Evolutionary conservation across 2,329 filamentous ascomycete species (phyloP).

Genomic region (Pyricularia pennisetigena): DNA sequence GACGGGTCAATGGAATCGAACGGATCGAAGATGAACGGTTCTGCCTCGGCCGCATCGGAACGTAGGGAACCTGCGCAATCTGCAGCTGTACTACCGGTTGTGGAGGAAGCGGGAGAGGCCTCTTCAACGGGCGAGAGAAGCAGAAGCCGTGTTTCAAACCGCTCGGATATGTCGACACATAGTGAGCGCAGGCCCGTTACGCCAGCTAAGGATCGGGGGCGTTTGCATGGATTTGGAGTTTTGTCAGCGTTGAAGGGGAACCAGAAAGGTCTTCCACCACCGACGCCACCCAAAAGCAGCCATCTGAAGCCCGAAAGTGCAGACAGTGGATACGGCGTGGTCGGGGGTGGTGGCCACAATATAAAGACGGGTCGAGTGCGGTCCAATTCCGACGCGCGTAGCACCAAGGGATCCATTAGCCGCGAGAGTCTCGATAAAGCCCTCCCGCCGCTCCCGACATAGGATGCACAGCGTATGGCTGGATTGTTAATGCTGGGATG

Average conservation of each 20-base stretch:
- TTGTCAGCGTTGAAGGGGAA: slow-evolving; percentile 19
- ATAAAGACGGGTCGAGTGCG: slow-evolving; percentile 14
- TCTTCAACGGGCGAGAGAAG: slow-evolving; percentile 54
- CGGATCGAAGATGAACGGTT: slow-evolving; percentile 1
- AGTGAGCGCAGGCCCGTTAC: slow-evolving; percentile 26
- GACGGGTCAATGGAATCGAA: slow-evolving; percentile 8
- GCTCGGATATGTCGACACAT: slow-evolving; percentile 20
- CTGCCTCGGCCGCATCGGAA: slow-evolving; percentile 18
- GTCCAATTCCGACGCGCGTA: slow-evolving; percentile 8
- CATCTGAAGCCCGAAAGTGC: slow-evolving; percentile 33
- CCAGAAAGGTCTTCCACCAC: slow-evolving; percentile 22
- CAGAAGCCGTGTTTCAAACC: slow-evolving; percentile 25
- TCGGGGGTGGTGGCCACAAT: slow-evolving; percentile 5
- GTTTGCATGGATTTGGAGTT: slow-evolving; percentile 19
- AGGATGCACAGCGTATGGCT: neutral
- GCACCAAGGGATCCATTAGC: slow-evolving; percentile 30
- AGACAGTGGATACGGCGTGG: slow-evolving; percentile 35
- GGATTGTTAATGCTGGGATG: neutral
- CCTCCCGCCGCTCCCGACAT: slow-evolving; percentile 42
- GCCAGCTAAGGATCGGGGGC: slow-evolving; percentile 28
- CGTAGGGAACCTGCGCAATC: slow-evolving; percentile 43
- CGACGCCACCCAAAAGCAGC: slow-evolving; percentile 34
- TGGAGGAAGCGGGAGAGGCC: slow-evolving; percentile 80
- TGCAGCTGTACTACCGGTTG: slow-evolving; percentile 57
- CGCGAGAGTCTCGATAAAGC: slow-evolving; percentile 51